Evolutionary conservation across 768 basidiomycete species (phyloP), one percentile per base, ranked within the genome.

Genomic region (Tulasnella sp.): DNA sequence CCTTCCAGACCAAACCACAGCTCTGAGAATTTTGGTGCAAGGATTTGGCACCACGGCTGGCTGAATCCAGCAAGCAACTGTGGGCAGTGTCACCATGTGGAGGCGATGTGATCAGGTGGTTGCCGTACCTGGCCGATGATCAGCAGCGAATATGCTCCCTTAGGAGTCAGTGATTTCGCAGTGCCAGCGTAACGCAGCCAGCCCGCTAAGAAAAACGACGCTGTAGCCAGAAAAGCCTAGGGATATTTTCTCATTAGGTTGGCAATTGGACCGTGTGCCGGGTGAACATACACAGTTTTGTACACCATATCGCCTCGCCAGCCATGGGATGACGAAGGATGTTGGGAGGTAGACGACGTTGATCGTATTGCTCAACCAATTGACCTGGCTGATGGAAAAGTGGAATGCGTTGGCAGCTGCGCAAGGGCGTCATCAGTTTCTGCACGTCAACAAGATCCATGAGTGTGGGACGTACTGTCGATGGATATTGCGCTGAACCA

Each of bases 401-500:
- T 72, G 69, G 62, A 88, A 87, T 35, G 43, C 31, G 35, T 54
- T 39, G 37, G 32, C 29, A 29, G 49, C 23, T 48, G 14, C 6
- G 19, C 23, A 19, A 21, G 4, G 11, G 23, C 2, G 4, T 8
- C 17, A 32, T 23, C 35, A 51, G 25, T 59, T 40, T 31, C 21
- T 36, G 2, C 4, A 35, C 8, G 8, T 37, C 39, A n/a, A 41
- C 29, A 45, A 3, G 40, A 35, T 5, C 2, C 21, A 29, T 59
- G 15, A 57, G 12, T 6, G 17, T 14, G 35, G 5, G 11, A 59
- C 73, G 40, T 46, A 87, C 86, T 73, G 63, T 81, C 67, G 39
- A 79, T 80, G 0, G 87, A 72, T 53, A 92, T 89, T 2, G 88
- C 84, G 3, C 87, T 86, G 63, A 90, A 91, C 86, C 86, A 91